Evolutionary conservation across 352 stramenopile species (phyloP).

Genomic region (Globisporangium spinosum): DNA sequence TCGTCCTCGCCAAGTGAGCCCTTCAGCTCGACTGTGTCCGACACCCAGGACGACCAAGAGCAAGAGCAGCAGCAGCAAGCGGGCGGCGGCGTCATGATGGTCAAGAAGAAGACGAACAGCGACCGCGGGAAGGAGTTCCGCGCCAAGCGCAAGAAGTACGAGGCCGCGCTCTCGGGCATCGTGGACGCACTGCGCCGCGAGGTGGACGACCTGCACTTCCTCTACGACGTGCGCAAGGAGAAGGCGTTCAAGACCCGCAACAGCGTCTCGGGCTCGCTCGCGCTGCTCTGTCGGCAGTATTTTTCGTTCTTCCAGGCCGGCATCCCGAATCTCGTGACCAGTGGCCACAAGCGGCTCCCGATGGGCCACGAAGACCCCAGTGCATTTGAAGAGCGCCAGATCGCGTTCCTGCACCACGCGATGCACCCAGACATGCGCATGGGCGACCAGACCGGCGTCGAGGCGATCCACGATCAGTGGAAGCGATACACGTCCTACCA

Average conservation of each 20-base stretch:
- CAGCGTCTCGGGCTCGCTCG: conserved; percentile 37
- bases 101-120: conserved; percentile 53
- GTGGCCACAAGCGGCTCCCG: conserved; percentile 32
- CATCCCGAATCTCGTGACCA: conserved; percentile 23
- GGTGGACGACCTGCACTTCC: conserved; percentile 41
- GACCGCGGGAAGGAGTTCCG: conserved; percentile 61
- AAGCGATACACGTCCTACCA: conserved; percentile 42
- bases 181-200: conserved; percentile 40
- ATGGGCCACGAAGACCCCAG: conserved; percentile 11
- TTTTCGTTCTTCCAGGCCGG: conserved; percentile 46
- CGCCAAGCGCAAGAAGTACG: conserved; percentile 45
- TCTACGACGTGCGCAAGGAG: conserved; percentile 40
- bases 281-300: conserved; percentile 40
- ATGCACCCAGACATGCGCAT: conserved; percentile 44
- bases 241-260: conserved; percentile 30
- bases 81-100: neutral
- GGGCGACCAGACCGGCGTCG: conserved; percentile 20
- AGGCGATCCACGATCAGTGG: conserved; percentile 39
- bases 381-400: conserved; percentile 25
- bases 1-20: neutral
- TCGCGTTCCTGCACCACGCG: conserved; percentile 28
- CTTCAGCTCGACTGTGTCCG: neutral
- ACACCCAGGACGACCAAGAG: neutral
- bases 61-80: neutral
- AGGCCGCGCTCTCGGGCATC: conserved; percentile 31